These are phyloP conservation scores for Aspergillus sp. DNA, from an alignment of 2,329 filamentous ascomycete genomes.

Conservation along the genomic window DNA sequence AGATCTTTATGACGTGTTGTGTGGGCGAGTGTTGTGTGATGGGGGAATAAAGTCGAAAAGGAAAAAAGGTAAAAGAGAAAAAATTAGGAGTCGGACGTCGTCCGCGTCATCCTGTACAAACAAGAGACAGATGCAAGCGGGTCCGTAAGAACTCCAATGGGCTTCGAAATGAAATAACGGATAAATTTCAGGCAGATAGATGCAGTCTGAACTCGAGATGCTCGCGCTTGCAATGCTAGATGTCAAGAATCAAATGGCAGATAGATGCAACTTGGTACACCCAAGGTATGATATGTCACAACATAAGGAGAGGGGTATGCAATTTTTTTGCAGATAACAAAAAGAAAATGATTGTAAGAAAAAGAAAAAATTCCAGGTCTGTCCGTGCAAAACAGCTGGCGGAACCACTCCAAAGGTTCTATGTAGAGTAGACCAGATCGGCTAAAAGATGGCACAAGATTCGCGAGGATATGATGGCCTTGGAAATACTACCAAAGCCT, in stretches of 20 bases:
- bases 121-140: constrained; percentile 1
- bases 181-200: constrained; percentile 20
- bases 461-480: neutral
- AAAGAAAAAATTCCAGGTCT: constrained; percentile 11
- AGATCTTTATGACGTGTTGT: constrained; percentile 12
- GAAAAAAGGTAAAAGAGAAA: constrained; percentile 4
- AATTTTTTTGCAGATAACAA: constrained; percentile 30
- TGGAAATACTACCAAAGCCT: constrained; percentile 13
- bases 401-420: constrained; percentile 12
- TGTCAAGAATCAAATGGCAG: constrained; percentile 33
- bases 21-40: neutral
- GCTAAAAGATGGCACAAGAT: constrained; percentile 16
- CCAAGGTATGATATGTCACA: constrained; percentile 29
- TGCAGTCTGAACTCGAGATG: constrained; percentile 35
- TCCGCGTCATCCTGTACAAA: neutral
- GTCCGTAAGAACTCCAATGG: constrained; percentile 10
- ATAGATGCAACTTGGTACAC: constrained; percentile 34
- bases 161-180: constrained; percentile 13
- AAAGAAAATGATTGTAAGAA: constrained; percentile 11
- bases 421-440: constrained; percentile 17
- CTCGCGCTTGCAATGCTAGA: constrained; percentile 50
- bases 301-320: constrained; percentile 37
- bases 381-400: constrained; percentile 9
- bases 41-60: constrained; percentile 5
- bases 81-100: constrained; percentile 3